A percentile compares a stretch with the other conserved stretches of the same genome.
Conservation (phyloP, 768 basidiomycete species). For the Chalciporus pseudorubinellus region DNA sequence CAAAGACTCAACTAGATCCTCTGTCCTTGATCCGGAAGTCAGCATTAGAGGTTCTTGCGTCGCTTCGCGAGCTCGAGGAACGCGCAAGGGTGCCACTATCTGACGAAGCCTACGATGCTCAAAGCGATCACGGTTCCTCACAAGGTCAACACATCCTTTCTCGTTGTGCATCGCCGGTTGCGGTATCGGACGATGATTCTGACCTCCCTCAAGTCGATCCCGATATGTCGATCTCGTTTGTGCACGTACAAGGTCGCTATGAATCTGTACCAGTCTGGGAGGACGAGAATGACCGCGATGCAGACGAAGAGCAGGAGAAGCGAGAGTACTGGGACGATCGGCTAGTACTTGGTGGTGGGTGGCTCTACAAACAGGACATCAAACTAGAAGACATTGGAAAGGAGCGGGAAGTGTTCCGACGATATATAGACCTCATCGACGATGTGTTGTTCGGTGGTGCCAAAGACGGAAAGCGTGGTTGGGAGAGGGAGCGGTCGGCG, state of each 20-base stretch:
- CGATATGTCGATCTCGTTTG: conserved; percentile 64
- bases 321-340: conserved; percentile 79
- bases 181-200: conserved; percentile 38
- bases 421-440: conserved; percentile 78
- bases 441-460: conserved; percentile 70
- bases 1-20: conserved; percentile 50
- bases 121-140: conserved; percentile 61
- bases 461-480: conserved; percentile 46
- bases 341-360: conserved; percentile 76
- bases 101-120: conserved; percentile 81
- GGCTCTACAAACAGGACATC: conserved; percentile 75
- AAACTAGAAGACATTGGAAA: conserved; percentile 48
- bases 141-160: conserved; percentile 37
- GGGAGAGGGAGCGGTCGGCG: conserved; percentile 45
- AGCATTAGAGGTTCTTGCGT: conserved; percentile 80
- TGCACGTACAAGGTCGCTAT: conserved; percentile 64
- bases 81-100: conserved; percentile 67
- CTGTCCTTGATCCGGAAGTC: conserved; percentile 68
- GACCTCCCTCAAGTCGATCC: conserved; percentile 42
- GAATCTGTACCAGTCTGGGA: conserved; percentile 80
- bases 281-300: conserved; percentile 52
- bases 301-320: conserved; percentile 52
- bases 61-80: conserved; percentile 81
- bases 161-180: conserved; percentile 43
- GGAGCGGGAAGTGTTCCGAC: conserved; percentile 54